Evolutionary conservation across 2,329 filamentous ascomycete genomes (phyloP), one percentile per base, ranked within the genome.

Genomic region (Cercospora zeae-maydis): DNA sequence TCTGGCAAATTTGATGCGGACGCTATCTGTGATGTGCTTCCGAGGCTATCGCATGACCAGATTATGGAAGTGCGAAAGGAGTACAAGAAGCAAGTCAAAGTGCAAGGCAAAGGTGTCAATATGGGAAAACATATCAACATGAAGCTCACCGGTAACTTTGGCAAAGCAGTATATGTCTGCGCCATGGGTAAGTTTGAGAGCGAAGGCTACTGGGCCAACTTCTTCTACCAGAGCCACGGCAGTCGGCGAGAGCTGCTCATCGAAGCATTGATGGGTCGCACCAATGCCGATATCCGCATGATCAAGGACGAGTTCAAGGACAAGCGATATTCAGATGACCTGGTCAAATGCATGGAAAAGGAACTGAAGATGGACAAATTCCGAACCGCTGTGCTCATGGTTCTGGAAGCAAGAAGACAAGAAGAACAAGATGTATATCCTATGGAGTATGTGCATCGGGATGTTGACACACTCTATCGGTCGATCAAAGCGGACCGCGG

Each of bases 131-230:
- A 95, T 77, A 90, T 95, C 75, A 91, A 91, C 65, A 81, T 93
- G 71, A 92, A 93, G 77, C 87, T 91, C 47, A 83, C 89, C 59
- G 82, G 87, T 4, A 88, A 86, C 69, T 88, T 98, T 68, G 93
- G 93, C 78, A 98, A 98, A 78, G 90, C 90, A 6, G 92, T 89
- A 72, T 97, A 98, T 75, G 87, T 93, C 3, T 93, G 91, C 2
- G 92, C 93, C 0, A 84, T 98, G 0, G 95, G 95, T 9, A 84
- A 85, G 58, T 98, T 92, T 88, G 95, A 97, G 78, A 89, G 88
- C 69, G 95, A 99, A 76, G 91, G 92, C 0, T 96, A 96, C 81
- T 99, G 95, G 93, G 92, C 93, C 63, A 98, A 97, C 76, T 96
- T 92, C 77, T 98, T 92, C 88, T 98, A 97, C 78, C 93, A 97